phyloP scores from a whole-genome alignment of 2,329 filamentous ascomycete species.

The Fusarium paranaense region DNA sequence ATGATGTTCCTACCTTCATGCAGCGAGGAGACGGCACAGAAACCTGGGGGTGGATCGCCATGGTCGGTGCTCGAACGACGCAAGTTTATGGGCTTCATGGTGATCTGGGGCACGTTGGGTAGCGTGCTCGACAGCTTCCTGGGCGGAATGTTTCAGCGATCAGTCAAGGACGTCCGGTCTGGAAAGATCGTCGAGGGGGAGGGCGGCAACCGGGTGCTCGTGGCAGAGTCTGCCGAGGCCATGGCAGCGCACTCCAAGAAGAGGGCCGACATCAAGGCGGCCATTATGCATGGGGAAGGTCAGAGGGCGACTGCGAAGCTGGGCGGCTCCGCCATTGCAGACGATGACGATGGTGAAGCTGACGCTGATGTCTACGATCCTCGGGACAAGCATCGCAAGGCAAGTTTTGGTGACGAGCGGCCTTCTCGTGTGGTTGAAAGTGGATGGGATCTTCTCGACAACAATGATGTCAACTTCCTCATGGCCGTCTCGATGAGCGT shows the following conservation, averaged over 20 bases:
- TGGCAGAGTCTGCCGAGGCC: conserved; percentile 51
- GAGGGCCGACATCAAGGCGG: conserved; percentile 55
- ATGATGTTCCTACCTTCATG: conserved; percentile 79
- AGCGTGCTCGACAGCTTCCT: conserved; percentile 90
- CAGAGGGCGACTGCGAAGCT: conserved; percentile 56
- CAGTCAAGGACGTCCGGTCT: conserved; percentile 83
- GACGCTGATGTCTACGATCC: conserved; percentile 60
- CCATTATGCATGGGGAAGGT: conserved; percentile 57
- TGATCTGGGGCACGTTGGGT: conserved; percentile 80
- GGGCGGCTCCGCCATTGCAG: conserved; percentile 47
- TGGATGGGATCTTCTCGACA: conserved; percentile 82
- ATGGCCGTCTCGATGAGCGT: conserved; percentile 89
- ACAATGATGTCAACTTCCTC: conserved; percentile 93
- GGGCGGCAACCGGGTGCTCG: conserved; percentile 72
- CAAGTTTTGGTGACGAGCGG: conserved; percentile 66
- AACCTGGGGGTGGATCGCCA: conserved; percentile 56
- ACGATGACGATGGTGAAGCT: conserved; percentile 52
- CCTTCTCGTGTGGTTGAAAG: conserved; percentile 74
- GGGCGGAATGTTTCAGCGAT: conserved; percentile 86
- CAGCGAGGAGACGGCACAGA: conserved; percentile 51
- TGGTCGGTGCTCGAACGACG: conserved; percentile 63
- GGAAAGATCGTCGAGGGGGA: conserved; percentile 92
- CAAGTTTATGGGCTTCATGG: conserved; percentile 67
- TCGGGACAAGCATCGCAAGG: conserved; percentile 60
- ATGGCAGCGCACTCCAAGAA: conserved; percentile 45